These are phyloP conservation scores for Blastobotrys persicus DNA, from an alignment of 1,139 yeast genomes.

Conservation along the genomic window DNA sequence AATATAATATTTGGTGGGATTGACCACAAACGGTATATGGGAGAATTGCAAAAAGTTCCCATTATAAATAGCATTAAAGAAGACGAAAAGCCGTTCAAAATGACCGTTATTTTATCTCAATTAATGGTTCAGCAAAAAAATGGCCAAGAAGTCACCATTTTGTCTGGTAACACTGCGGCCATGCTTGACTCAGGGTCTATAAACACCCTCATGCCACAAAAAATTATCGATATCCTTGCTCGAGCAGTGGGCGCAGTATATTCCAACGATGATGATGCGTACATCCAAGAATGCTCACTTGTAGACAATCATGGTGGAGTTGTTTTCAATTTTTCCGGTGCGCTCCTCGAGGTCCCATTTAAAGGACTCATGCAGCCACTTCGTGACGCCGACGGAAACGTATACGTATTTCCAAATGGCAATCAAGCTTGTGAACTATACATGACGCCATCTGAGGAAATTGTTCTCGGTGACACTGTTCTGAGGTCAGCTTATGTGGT, in stretches of 20 bases:
- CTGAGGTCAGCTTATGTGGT: slow-evolving; percentile 71
- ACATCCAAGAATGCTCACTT: slow-evolving; percentile 22
- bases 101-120: slow-evolving; percentile 24
- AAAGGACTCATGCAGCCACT: slow-evolving; percentile 28
- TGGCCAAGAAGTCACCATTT: slow-evolving; percentile 1
- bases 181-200: slow-evolving; percentile 41
- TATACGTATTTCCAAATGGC: slow-evolving; percentile 25
- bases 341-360: slow-evolving; percentile 29
- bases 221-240: slow-evolving; percentile 22
- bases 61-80: slow-evolving; percentile 18
- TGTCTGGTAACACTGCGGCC: slow-evolving; percentile 21
- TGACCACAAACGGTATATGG: slow-evolving; percentile 41
- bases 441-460: slow-evolving; percentile 39
- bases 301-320: slow-evolving; percentile 23
- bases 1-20: slow-evolving; percentile 57
- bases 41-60: slow-evolving; percentile 28
- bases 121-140: slow-evolving; percentile 15
- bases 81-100: slow-evolving; percentile 22
- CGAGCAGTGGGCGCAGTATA: slow-evolving; percentile 27
- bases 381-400: slow-evolving; percentile 19
- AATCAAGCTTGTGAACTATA: slow-evolving; percentile 39
- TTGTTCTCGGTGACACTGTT: slow-evolving; percentile 67
- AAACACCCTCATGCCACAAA: slow-evolving; percentile 30
- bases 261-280: slow-evolving; percentile 18
- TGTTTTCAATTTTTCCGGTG: slow-evolving; percentile 33